Conservation (phyloP, 2,329 filamentous ascomycete genomes). For the Mycogone perniciosa region DNA sequence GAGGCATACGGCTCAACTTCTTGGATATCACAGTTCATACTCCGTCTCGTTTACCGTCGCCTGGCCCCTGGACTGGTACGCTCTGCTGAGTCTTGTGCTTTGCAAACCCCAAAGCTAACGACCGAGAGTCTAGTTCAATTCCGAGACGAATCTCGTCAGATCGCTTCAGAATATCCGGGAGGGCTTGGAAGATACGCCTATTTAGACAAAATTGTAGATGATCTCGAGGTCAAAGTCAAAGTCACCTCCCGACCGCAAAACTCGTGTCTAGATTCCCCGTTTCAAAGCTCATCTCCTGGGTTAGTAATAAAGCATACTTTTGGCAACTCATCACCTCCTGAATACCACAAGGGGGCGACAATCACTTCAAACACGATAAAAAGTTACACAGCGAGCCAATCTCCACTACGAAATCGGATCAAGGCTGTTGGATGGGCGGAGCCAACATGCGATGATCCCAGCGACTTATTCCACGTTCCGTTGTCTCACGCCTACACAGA, state of each 20-base stretch:
- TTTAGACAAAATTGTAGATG: background rate
- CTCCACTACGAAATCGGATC: background rate
- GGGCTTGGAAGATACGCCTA: slow-evolving; percentile 66
- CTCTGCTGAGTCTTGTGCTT: background rate
- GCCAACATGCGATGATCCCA: background rate
- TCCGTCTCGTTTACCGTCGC: slow-evolving; percentile 47
- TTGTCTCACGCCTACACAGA: background rate
- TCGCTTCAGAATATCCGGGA: slow-evolving; percentile 84
- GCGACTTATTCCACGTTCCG: background rate
- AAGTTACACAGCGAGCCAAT: background rate
- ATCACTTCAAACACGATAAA: background rate
- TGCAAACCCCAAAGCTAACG: background rate
- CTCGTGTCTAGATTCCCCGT: background rate
- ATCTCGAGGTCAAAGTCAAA: background rate
- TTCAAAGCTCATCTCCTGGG: background rate
- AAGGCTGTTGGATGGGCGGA: background rate
- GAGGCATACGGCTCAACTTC: slow-evolving; percentile 84
- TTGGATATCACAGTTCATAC: slow-evolving; percentile 72
- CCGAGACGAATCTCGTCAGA: slow-evolving; percentile 79
- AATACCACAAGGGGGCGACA: background rate
- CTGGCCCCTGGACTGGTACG: slow-evolving; percentile 22
- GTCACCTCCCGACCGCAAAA: background rate
- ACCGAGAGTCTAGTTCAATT: slow-evolving; percentile 56
- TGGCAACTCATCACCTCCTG: background rate
- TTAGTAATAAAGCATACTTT: background rate